phyloP scores from a whole-genome alignment of 495 filamentous ascomycete genomes.

The Staphylotrichum longicolle region DNA sequence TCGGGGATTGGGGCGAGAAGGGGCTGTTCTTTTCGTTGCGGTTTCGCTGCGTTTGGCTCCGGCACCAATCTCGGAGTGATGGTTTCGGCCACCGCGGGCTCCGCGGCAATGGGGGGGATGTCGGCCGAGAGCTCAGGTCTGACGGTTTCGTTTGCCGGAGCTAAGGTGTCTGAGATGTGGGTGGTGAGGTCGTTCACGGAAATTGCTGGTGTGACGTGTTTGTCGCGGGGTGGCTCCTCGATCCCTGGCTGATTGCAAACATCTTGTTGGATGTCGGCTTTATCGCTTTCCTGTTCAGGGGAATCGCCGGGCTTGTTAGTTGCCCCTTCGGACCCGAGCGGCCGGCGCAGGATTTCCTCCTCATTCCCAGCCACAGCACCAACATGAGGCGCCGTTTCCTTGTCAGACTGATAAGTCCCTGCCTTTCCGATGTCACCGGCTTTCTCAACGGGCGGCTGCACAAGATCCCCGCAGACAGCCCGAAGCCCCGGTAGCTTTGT shows the following conservation, averaged over 20 bases:
- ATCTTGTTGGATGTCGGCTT: neutral
- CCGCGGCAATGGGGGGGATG: neutral
- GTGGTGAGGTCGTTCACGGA: neutral
- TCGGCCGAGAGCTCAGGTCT: neutral
- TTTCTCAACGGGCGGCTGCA: neutral
- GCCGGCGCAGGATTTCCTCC: neutral
- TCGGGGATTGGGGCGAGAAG: conserved; percentile 8
- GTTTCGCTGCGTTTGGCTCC: neutral
- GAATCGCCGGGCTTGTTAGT: neutral
- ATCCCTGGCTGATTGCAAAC: conserved; percentile 3
- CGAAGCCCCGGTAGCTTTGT: neutral
- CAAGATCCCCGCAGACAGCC: neutral
- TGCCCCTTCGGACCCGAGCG: neutral
- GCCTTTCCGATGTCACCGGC: neutral
- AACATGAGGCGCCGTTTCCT: neutral
- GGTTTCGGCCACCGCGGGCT: neutral
- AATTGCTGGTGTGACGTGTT: conserved; percentile 11
- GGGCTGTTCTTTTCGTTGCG: neutral
- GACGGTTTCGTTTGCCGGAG: neutral
- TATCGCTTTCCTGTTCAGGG: neutral
- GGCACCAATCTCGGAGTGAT: neutral
- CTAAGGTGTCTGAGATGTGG: neutral
- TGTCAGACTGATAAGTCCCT: neutral
- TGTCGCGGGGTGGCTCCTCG: neutral
- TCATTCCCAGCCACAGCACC: neutral